These are phyloP conservation scores for Taphrina communis DNA, from an alignment of 1,139 yeast species.

Conservation along the genomic window DNA sequence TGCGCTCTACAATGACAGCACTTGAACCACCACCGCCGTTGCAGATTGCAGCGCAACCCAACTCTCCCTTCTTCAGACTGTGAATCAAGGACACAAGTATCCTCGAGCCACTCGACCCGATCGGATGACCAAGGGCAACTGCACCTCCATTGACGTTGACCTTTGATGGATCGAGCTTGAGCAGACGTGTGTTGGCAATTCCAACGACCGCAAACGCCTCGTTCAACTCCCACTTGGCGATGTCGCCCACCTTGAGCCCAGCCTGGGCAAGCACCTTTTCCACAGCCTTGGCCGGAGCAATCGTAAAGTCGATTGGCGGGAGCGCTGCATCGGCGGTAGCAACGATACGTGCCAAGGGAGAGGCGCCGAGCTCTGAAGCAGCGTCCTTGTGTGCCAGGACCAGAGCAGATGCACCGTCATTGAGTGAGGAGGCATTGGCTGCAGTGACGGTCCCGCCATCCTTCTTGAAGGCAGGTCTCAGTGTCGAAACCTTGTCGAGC, in stretches of 20 bases:
- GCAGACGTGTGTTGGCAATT: conserved; percentile 72
- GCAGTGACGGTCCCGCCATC: conserved; percentile 83
- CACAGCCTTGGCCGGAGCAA: conserved; percentile 88
- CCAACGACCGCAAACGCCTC: conserved; percentile 96
- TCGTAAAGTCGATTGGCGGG: conserved; percentile 87
- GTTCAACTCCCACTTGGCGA: conserved; percentile 80
- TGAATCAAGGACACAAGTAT: conserved; percentile 79
- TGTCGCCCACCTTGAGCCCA: conserved; percentile 56
- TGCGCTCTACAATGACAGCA: conserved; percentile 71
- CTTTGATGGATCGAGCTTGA: conserved; percentile 68
- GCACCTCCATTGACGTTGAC: conserved; percentile 95
- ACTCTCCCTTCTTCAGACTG: conserved; percentile 78
- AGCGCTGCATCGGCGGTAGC: conserved; percentile 98
- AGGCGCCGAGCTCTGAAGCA: conserved; percentile 72
- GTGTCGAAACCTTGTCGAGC: conserved; percentile 72
- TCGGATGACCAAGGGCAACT: conserved; percentile 92
- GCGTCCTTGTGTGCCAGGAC: conserved; percentile 76
- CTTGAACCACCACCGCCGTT: conserved; percentile 99
- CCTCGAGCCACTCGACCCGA: conserved; percentile 95
- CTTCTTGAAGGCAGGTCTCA: conserved; percentile 85
- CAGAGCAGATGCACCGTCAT: conserved; percentile 94
- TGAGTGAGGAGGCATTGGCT: conserved; percentile 88
- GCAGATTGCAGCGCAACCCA: conserved; percentile 92
- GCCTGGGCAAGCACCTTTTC: conserved; percentile 79
- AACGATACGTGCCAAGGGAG: conserved; percentile 67